Percentiles rank a stretch among this genome's conserved stretches.
phyloP scores from a whole-genome alignment of 148 eudicot species.

The Rheum nobile region DNA sequence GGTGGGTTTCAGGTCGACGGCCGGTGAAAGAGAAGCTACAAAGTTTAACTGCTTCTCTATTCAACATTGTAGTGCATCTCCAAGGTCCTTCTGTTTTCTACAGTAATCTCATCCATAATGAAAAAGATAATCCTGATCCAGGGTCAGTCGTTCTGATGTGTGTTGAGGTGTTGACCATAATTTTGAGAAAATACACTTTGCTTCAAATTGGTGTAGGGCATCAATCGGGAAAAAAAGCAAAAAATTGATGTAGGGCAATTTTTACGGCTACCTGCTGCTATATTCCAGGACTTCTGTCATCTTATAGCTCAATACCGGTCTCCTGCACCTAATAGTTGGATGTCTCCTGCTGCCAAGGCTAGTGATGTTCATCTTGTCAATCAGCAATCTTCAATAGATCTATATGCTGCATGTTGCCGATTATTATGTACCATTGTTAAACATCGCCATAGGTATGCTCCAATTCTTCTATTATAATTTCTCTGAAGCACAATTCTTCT shows the following conservation, averaged over 20 bases:
- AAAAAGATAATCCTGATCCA: conserved; percentile 46
- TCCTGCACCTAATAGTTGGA: neutral
- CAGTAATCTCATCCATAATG: conserved; percentile 9
- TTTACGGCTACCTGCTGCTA: conserved; percentile 48
- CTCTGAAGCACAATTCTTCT: neutral
- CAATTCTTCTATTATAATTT: neutral
- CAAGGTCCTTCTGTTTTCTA: conserved; percentile 56
- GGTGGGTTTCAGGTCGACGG: conserved; percentile 38
- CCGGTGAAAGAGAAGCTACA: conserved; percentile 44
- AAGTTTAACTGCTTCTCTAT: conserved; percentile 49
- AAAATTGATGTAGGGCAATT: conserved; percentile 39
- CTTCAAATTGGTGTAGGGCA: conserved; percentile 38
- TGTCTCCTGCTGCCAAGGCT: neutral
- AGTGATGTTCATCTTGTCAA: conserved; percentile 23
- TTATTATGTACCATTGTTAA: conserved; percentile 62
- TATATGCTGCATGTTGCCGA: conserved; percentile 77
- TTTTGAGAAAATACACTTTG: conserved; percentile 54
- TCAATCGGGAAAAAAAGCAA: neutral
- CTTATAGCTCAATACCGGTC: conserved; percentile 13
- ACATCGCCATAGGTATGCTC: conserved; percentile 60
- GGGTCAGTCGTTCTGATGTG: conserved; percentile 83
- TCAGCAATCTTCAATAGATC: conserved; percentile 36
- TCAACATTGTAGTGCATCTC: conserved; percentile 68
- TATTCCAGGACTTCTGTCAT: conserved; percentile 44
- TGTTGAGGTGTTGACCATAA: conserved; percentile 56